Percentiles rank a stretch among this genome's conserved stretches.
phyloP scores from a whole-genome alignment of 768 basidiomycete genomes.

The Russula foetens region DNA sequence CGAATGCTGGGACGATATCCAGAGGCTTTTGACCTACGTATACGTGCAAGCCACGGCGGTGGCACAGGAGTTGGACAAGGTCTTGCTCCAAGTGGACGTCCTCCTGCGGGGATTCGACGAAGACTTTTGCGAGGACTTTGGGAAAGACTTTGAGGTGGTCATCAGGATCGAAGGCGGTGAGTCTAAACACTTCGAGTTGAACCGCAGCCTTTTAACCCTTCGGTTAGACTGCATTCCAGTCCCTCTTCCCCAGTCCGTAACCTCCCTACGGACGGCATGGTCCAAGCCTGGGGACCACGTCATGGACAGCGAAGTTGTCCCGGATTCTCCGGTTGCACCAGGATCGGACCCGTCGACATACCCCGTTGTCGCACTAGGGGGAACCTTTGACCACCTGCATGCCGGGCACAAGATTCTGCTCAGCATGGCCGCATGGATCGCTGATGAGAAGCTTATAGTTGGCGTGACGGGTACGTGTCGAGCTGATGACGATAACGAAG shows the following conservation, averaged over 20 bases:
- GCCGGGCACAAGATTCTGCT: conserved; percentile 96
- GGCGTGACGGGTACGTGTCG: conserved; percentile 66
- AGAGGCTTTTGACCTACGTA: conserved; percentile 69
- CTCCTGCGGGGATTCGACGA: conserved; percentile 53
- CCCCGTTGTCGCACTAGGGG: conserved; percentile 82
- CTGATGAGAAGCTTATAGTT: conserved; percentile 73
- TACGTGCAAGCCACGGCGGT: conserved; percentile 82
- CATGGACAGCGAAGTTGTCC: background rate
- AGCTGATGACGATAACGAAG: background rate
- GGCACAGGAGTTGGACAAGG: conserved; percentile 55
- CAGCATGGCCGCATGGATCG: conserved; percentile 84
- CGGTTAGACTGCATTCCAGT: conserved; percentile 20
- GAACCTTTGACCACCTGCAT: conserved; percentile 97
- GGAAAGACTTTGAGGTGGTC: conserved; percentile 29
- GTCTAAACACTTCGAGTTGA: conserved; percentile 12
- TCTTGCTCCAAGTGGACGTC: conserved; percentile 74
- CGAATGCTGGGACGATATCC: conserved; percentile 55
- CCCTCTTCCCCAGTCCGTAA: conserved; percentile 18
- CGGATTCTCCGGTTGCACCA: conserved; percentile 4
- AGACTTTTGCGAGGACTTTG: conserved; percentile 32
- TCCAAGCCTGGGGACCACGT: conserved; percentile 13
- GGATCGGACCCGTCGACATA: conserved; percentile 27
- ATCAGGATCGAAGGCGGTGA: conserved; percentile 20
- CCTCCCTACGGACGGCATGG: conserved; percentile 16
- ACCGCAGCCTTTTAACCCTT: background rate